Evolutionary conservation across 306 rosid genomes (phyloP).

Genomic region (Macrotyloma uniflorum): DNA sequence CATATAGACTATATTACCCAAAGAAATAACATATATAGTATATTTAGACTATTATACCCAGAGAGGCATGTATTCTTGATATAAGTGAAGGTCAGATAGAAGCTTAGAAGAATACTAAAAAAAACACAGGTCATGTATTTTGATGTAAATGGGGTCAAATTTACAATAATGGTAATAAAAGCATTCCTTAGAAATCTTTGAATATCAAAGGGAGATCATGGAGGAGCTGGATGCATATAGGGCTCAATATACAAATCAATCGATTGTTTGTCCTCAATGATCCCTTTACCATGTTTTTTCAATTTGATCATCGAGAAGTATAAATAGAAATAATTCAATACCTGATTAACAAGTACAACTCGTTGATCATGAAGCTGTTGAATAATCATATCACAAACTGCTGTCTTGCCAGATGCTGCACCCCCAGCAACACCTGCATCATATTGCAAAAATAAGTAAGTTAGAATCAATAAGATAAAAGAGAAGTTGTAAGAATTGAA

Average conservation of each 20-base stretch:
- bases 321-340: slow-evolving; percentile 29
- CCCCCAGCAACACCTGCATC: slow-evolving; percentile 96
- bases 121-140: neutral
- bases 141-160: slow-evolving; percentile 1
- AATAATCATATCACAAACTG: slow-evolving; percentile 97
- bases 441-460: slow-evolving; percentile 19
- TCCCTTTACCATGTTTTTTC: slow-evolving; percentile 18
- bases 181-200: neutral
- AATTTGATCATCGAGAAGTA: slow-evolving; percentile 12
- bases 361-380: slow-evolving; percentile 99
- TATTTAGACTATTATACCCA: neutral
- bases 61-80: neutral
- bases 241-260: neutral
- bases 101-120: neutral
- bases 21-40: neutral
- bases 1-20: too few species aligned
- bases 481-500: slow-evolving; percentile 5
- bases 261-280: slow-evolving; percentile 4
- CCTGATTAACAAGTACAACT: slow-evolving; percentile 97
- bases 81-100: neutral
- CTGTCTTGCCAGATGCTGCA: slow-evolving; percentile 95
- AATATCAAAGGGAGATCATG: slow-evolving; percentile 27
- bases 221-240: slow-evolving; percentile 3
- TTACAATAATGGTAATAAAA: neutral
- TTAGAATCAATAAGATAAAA: slow-evolving; percentile 14